phyloP scores from a whole-genome alignment of 108 stramenopile species.

The Fragilariopsis cylindrus region DNA sequence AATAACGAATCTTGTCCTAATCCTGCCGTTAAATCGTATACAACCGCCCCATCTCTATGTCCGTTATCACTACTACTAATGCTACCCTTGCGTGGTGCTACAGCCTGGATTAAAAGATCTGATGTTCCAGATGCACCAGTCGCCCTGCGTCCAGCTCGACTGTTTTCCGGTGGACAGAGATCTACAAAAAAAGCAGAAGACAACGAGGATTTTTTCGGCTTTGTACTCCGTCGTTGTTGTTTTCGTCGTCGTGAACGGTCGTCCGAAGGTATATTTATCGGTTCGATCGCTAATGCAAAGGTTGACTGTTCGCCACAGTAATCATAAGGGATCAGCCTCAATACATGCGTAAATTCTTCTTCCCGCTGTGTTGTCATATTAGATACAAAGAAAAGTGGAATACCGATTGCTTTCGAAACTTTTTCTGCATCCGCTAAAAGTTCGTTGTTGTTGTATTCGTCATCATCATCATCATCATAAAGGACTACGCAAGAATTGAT shows the following conservation, averaged over 20 bases:
- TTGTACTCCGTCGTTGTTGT: conserved; percentile 10
- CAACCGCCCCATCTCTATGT: conserved; percentile 10
- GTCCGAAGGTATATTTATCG: not conserved
- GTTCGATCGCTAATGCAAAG: conserved; percentile 28
- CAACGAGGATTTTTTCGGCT: not conserved
- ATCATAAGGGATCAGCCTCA: conserved; percentile 25
- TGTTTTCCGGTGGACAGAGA: conserved; percentile 55
- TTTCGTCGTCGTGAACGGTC: not conserved
- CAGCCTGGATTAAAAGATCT: conserved; percentile 65
- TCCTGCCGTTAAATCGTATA: conserved; percentile 88
- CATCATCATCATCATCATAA: not conserved
- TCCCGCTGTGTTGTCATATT: not conserved
- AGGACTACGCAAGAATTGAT: not conserved
- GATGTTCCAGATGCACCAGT: conserved; percentile 29
- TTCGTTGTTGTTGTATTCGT: not conserved
- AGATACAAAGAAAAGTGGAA: not conserved
- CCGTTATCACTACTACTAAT: not conserved
- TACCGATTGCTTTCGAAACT: not conserved
- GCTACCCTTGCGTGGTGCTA: conserved; percentile 43
- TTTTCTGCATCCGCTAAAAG: not conserved
- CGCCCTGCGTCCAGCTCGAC: conserved; percentile 52
- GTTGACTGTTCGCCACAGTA: conserved; percentile 2
- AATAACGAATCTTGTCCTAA: conserved; percentile 75
- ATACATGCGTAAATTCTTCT: conserved; percentile 13
- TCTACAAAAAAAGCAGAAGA: conserved; percentile 53